These are phyloP conservation scores for Posidonia oceanica DNA, from an alignment of 116 monocot genomes.

Conservation along the genomic window DNA sequence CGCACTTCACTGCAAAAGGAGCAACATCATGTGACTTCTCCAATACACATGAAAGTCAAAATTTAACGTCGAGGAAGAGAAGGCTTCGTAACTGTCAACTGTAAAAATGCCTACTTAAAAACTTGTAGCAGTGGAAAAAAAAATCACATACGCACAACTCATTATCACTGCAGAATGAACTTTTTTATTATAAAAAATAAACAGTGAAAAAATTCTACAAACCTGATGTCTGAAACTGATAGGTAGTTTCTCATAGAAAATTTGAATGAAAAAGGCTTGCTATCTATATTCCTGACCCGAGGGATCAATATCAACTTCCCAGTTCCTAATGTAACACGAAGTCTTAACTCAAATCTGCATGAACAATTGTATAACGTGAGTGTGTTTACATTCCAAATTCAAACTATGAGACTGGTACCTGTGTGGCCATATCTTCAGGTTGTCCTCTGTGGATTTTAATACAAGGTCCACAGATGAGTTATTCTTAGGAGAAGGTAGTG, in stretches of 20 bases:
- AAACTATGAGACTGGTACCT: slow-evolving; percentile 16
- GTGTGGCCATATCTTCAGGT: slow-evolving; percentile 51
- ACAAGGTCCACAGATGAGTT: slow-evolving; percentile 47
- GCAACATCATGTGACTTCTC: background rate
- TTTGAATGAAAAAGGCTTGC: slow-evolving; percentile 43
- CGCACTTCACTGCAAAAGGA: slow-evolving; percentile 68
- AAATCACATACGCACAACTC: too few species aligned
- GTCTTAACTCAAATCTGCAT: slow-evolving; percentile 62
- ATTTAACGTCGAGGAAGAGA: background rate
- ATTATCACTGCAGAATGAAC: background rate
- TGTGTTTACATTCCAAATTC: background rate
- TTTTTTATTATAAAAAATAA: background rate
- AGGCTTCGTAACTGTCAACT: too few species aligned
- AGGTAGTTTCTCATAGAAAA: slow-evolving; percentile 50
- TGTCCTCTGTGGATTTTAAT: slow-evolving; percentile 46
- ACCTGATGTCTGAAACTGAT: slow-evolving; percentile 71
- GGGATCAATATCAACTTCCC: slow-evolving; percentile 52
- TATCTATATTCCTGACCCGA: slow-evolving; percentile 54
- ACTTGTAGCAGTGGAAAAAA: background rate
- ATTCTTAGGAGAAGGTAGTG: slow-evolving; percentile 20
- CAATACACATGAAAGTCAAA: too few species aligned
- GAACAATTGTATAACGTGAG: background rate
- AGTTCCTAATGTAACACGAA: slow-evolving; percentile 37
- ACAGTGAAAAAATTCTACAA: background rate
- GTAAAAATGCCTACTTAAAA: background rate